These are phyloP conservation scores for Azolla pinnata DNA, from an alignment of 75 land plant genomes.

Conservation along the genomic window DNA sequence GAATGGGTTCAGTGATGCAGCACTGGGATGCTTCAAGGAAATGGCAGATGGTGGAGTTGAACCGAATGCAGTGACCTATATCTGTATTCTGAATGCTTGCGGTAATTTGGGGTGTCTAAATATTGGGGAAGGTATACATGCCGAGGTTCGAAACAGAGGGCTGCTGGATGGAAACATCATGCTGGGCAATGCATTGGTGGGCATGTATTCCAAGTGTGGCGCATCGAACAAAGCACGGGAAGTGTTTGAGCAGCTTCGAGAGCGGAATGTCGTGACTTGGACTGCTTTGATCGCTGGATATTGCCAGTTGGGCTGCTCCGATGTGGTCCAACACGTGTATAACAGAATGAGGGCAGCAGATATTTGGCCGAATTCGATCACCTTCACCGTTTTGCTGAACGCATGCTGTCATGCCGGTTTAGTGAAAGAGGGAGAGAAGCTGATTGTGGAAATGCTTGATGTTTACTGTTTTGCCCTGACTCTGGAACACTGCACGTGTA, in stretches of 20 bases:
- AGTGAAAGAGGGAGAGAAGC: constrained; percentile 23
- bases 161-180: constrained; percentile 30
- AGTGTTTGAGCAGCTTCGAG: constrained; percentile 30
- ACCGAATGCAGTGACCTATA: constrained; percentile 26
- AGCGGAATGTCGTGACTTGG: constrained; percentile 9
- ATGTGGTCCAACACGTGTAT: neutral
- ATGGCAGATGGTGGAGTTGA: constrained; percentile 17
- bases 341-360: constrained; percentile 3
- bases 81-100: constrained; percentile 19
- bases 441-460: constrained; percentile 20
- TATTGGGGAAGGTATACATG: constrained; percentile 35
- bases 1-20: constrained; percentile 27
- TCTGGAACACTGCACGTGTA: constrained; percentile 27
- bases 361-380: constrained; percentile 15
- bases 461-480: constrained; percentile 14
- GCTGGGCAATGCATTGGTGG: constrained; percentile 38
- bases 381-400: constrained; percentile 29
- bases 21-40: constrained; percentile 16
- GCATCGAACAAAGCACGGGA: constrained; percentile 29
- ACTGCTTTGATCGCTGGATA: constrained; percentile 8
- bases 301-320: neutral
- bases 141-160: constrained; percentile 22
- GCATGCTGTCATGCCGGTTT: constrained; percentile 41
- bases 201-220: constrained; percentile 56
- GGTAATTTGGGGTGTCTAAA: constrained; percentile 10